These are phyloP conservation scores for Penicillium canariense DNA, from an alignment of 495 filamentous ascomycete genomes.

Conservation along the genomic window DNA sequence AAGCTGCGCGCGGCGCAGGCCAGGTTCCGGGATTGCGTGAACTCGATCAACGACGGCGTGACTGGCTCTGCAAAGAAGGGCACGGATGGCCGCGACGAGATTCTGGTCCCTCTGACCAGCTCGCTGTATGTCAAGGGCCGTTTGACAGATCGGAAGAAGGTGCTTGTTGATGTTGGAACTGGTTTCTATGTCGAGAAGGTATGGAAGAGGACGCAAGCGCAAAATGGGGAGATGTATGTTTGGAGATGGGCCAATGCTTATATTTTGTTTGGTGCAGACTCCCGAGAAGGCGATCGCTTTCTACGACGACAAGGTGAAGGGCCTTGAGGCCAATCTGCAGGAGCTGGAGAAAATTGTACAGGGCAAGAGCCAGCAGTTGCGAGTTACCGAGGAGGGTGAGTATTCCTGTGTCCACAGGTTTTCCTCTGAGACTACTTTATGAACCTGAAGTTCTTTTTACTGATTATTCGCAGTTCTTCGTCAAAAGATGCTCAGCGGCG, in stretches of 20 bases:
- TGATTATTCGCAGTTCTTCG: slow-evolving; percentile 39
- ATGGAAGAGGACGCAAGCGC: not conserved
- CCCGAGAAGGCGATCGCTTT: slow-evolving; percentile 76
- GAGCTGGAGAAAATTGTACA: slow-evolving; percentile 86
- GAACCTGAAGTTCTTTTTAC: not conserved
- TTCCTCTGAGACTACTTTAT: not conserved
- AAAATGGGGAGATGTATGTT: not conserved
- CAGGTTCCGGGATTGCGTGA: slow-evolving; percentile 88
- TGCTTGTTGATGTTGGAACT: slow-evolving; percentile 93
- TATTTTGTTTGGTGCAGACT: slow-evolving; percentile 37
- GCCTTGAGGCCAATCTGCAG: slow-evolving; percentile 71
- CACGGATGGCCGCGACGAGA: slow-evolving; percentile 44
- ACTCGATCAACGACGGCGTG: slow-evolving; percentile 62
- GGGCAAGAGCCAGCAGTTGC: slow-evolving; percentile 78
- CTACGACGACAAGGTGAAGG: slow-evolving; percentile 81
- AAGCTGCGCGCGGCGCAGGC: slow-evolving; percentile 85
- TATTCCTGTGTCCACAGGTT: not conserved
- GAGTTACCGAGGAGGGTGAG: slow-evolving; percentile 85
- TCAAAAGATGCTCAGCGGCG: slow-evolving; percentile 48
- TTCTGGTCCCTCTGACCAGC: slow-evolving; percentile 88
- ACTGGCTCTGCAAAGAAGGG: slow-evolving; percentile 40
- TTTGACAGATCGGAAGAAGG: slow-evolving; percentile 71
- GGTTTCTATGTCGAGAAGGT: slow-evolving; percentile 98
- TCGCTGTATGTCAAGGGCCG: slow-evolving; percentile 90
- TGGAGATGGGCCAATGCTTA: not conserved